Evolutionary conservation across 495 filamentous ascomycete genomes (phyloP).

Genomic region (Penicillium daleae): DNA sequence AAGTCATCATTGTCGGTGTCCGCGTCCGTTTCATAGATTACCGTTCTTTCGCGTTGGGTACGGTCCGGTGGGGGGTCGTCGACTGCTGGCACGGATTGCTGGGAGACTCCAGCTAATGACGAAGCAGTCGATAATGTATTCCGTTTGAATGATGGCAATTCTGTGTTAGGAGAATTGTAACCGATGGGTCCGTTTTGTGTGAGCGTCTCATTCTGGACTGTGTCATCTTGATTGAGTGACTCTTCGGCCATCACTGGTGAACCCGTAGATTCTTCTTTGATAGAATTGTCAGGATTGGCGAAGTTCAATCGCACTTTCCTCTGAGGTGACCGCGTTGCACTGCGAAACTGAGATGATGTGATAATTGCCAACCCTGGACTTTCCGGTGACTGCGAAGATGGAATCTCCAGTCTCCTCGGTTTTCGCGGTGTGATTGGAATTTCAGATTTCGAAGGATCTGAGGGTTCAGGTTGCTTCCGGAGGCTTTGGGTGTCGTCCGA

Average conservation of each 20-base stretch:
- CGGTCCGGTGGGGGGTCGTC: constrained; percentile 1
- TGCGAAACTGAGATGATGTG: constrained; percentile 44
- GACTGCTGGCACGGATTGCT: background rate
- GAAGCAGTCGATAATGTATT: constrained; percentile 7
- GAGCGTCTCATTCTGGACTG: constrained; percentile 7
- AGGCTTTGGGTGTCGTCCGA: constrained; percentile 17
- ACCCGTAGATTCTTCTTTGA: constrained; percentile 34
- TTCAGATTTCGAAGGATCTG: background rate
- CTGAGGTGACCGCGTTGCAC: constrained; percentile 35
- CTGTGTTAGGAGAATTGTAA: constrained; percentile 7
- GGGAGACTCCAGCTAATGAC: background rate
- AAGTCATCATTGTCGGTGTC: constrained; percentile 43
- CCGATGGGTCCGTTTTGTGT: constrained; percentile 8
- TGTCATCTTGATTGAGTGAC: constrained; percentile 9
- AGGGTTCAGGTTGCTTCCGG: background rate
- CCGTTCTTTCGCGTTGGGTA: constrained; percentile 33
- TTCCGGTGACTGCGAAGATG: constrained; percentile 52
- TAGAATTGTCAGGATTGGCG: background rate
- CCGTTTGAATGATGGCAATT: constrained; percentile 4
- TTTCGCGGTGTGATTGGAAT: constrained; percentile 42
- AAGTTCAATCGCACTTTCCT: constrained; percentile 21
- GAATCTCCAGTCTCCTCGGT: constrained; percentile 40
- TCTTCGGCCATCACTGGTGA: constrained; percentile 7
- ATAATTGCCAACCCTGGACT: constrained; percentile 46
- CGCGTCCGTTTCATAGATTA: constrained; percentile 52